These are phyloP conservation scores for Penicillium manginii DNA, from an alignment of 495 filamentous ascomycete genomes.

Conservation along the genomic window DNA sequence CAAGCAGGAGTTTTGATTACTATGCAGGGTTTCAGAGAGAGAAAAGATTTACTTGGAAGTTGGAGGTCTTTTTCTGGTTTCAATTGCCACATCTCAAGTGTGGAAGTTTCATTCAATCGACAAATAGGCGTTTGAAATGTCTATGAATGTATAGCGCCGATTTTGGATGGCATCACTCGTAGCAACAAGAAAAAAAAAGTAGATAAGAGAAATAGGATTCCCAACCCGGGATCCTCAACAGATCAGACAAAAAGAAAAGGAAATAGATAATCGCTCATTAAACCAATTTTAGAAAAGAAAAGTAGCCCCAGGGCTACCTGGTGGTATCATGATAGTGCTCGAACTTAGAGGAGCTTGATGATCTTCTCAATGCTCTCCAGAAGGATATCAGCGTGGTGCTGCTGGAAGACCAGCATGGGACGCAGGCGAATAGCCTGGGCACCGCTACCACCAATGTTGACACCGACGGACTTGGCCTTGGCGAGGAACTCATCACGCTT, in stretches of 20 bases:
- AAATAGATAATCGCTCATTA: conserved; percentile 31
- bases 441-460: conserved; percentile 94
- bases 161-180: conserved; percentile 29
- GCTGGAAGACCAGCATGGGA: conserved; percentile 96
- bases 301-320: conserved; percentile 16
- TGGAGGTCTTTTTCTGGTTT: background rate
- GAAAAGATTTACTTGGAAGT: background rate
- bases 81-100: background rate
- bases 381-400: conserved; percentile 78
- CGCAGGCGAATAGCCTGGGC: conserved; percentile 78
- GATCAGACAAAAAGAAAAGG: conserved; percentile 12
- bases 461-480: conserved; percentile 72
- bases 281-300: conserved; percentile 19
- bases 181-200: conserved; percentile 3
- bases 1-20: conserved; percentile 11
- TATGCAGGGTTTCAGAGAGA: conserved; percentile 10
- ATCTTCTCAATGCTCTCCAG: conserved; percentile 78
- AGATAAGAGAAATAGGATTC: conserved; percentile 6
- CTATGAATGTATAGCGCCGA: conserved; percentile 29
- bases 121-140: conserved; percentile 16
- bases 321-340: conserved; percentile 9
- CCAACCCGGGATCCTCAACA: background rate
- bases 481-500: conserved; percentile 81
- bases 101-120: conserved; percentile 22
- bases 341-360: conserved; percentile 57